Evolutionary conservation across 2,329 filamentous ascomycete genomes (phyloP), one percentile per base, ranked within the genome.

Genomic region (Cladorrhinum sp.): DNA sequence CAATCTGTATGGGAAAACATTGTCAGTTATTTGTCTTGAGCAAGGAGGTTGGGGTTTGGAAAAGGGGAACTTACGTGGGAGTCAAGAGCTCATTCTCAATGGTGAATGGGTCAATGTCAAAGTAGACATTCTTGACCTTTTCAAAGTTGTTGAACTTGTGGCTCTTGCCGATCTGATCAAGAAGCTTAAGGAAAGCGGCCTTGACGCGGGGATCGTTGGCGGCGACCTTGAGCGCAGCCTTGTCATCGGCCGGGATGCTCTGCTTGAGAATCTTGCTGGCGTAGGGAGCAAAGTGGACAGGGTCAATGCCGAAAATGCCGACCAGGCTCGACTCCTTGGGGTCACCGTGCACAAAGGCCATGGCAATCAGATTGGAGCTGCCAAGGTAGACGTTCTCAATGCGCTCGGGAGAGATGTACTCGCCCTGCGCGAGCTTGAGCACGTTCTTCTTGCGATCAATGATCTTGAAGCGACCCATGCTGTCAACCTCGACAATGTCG

Each of bases 371-470:
- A 66, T 85, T 88, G 64, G 87, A 87, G 77, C 89, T 92, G 65
- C 90, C 91, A 64, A 96, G 81, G 75, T 93, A 96, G 36, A 96
- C 89, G 74, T 96, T 97, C 80, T 99, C 95, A 72, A 99, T 91
- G 60, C 93, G 91, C 79, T 99, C 95, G 14, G 95, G 95, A 1
- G 93, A 96, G 70, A 99, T 92, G 77, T 99, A 99, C 79, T 99
- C 95, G 74, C 95, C 95, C 76, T 99, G 95, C 0, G 94, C 88
- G 59, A 99, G 86, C 83, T 99, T 99, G 73, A 99, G 86, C n/a
- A 99, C 91, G 77, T 98, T 98, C 89, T 99, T 99, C 78, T 92
- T 89, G 70, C 95, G 92, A 76, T 99, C 95, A 70, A 99, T 89
- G 75, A 99, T 96, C 76, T 86, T 87, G 80, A 98, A 89, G 63